Evolutionary conservation across 345 rosid genomes (phyloP).

Genomic region (Eutrema heterophyllum): DNA sequence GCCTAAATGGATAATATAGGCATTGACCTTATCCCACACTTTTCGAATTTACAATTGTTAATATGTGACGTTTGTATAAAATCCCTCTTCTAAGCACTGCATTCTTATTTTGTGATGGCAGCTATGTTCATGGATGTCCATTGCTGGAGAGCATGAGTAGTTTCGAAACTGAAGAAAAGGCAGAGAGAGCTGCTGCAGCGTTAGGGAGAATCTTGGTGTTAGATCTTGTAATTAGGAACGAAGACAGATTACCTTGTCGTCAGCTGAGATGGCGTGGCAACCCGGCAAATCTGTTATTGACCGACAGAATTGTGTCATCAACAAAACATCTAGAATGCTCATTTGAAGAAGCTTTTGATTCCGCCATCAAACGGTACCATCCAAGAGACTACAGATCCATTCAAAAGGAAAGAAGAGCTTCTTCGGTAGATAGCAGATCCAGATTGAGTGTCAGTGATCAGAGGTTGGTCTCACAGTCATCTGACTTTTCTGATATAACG

Average conservation of each 20-base stretch:
- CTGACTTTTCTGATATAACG: conserved; percentile 63
- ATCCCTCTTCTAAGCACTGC: background rate
- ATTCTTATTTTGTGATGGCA: conserved; percentile 33
- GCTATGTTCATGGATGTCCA: conserved; percentile 97
- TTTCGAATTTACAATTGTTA: background rate
- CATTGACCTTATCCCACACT: background rate
- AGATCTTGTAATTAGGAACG: conserved; percentile 95
- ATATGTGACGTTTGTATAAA: conserved; percentile 1
- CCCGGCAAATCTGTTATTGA: conserved; percentile 79
- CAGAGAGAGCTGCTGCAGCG: conserved; percentile 81
- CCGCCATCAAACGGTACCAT: conserved; percentile 63
- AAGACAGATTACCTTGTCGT: conserved; percentile 94
- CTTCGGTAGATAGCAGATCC: conserved; percentile 65
- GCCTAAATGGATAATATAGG: conserved; percentile 12
- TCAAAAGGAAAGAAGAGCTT: conserved; percentile 81
- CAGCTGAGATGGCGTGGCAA: conserved; percentile 98
- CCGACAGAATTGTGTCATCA: conserved; percentile 54
- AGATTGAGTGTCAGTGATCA: conserved; percentile 43
- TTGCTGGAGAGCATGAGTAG: conserved; percentile 74
- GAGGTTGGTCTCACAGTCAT: conserved; percentile 43
- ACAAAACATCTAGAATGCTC: conserved; percentile 38
- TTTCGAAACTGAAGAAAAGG: conserved; percentile 60
- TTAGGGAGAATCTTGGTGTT: conserved; percentile 84
- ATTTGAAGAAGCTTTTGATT: conserved; percentile 68
- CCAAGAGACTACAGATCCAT: conserved; percentile 79